Evolutionary conservation across 73 alveolate genomes (phyloP), one percentile per base, ranked within the genome.

Genomic region (Paramecium primaurelia): DNA sequence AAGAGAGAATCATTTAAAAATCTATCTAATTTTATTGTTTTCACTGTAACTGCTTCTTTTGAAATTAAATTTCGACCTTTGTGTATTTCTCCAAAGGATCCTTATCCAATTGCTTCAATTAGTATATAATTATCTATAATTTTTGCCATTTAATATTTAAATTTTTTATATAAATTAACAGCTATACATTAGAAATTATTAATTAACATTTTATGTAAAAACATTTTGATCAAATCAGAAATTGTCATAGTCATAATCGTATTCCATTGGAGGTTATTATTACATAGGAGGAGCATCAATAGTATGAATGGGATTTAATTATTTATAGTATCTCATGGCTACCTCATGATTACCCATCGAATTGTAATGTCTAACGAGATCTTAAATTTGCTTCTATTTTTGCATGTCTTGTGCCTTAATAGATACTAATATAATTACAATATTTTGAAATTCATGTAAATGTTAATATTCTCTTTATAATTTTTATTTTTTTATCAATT

Each of bases 31-130:
- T 86, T 30, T 0, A 86, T 51, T 22, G 92, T 86, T 37, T 86
- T 86, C 4, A 86, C 92, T 16, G 92, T 86, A 32, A 86, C 92
- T 26, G 92, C 92, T 86, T 86, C 92, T 51, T 86, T 86, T 2
- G 92, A 86, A 32, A 86, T 54, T 22, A 86, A 26, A 26, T 86
- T 86, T 28, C 92, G 32, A 51, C 92, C 92, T 86, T 86, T 86
- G 58, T 86, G 92, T 14, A 86, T 86, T 51, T 86, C 92, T 58
- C 92, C 92, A 86, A 86, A 86, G 8, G 86, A 51, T 0, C 92
- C 92, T 32, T 49, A 40, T 32, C 92, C 71, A 9, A 86, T 86
- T 32, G 71, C 59, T 58, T 86, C 92, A 9, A 86, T 51, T 22
- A 86, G 86, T 16, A 86, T 86, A 54, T 86, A 86, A 42, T 86